Evolutionary conservation across 352 stramenopile species (phyloP), one percentile per base, ranked within the genome.

Genomic region (Globisporangium lucens): DNA sequence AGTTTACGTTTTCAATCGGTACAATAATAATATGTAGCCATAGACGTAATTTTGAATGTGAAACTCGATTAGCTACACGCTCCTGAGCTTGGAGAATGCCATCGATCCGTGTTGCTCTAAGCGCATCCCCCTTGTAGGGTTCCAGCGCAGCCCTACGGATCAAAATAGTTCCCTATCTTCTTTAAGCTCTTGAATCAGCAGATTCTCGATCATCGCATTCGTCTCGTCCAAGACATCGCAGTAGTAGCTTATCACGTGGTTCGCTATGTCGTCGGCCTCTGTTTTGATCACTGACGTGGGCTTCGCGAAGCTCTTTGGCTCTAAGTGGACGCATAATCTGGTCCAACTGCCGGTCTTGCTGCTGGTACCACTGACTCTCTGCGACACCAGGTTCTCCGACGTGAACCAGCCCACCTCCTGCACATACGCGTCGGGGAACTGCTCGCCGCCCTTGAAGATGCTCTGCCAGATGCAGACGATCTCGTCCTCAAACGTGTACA

Each of bases 141-240:
- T 35, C 30, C 5, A 35, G 30, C 30, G 30, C 30, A 6, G 30
- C 30, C 30, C 30, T 35, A 35, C 30, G 2, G 30, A 35, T 7
- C 30, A 35, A 35, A 35, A 35, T 35, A 35, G 5, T 6, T 35
- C 30, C 30, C 30, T 35, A 35, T 35, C 0, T 35, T 35, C 38
- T 82, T 82, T 7, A 33, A 17, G 22, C 22, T 58, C 49, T 52
- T 87, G 68, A 20, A 89, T 49, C 17, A 89, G 61, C 46, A 87
- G 38, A 60, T 87, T 78, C 71, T 89, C 81, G 20, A 87, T 73
- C 67, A 80, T 81, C 20, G 77, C 59, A 53, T 75, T 80, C 65
- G 87, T 72, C 10, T 76, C 70, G 51, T 82, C 75, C n/a, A 85
- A 67, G 63, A 85, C 78, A 36, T 85, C 78, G 64, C 88, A 77